Percentiles rank a stretch among this genome's conserved stretches.
Conservation (phyloP, 176 grass and related monocot species). For the Guadua angustifolia region DNA sequence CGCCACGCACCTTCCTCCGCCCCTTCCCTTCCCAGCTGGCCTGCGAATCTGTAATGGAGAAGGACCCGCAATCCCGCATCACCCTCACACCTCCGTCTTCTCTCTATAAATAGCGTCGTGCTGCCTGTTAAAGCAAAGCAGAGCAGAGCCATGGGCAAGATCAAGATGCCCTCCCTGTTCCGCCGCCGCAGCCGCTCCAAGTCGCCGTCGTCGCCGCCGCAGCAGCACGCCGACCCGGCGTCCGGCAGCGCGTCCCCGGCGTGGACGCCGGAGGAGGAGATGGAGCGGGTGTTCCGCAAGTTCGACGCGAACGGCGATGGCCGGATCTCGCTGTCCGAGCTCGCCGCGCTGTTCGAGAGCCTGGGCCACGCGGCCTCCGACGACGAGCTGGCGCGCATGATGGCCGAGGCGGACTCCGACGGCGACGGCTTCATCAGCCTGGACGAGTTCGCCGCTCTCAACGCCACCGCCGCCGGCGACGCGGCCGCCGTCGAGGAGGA, state of each 20-base stretch:
- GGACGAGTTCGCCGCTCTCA: constrained; percentile 75
- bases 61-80: not conserved
- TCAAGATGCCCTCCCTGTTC: constrained; percentile 79
- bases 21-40: not conserved
- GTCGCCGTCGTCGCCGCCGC: constrained; percentile 3
- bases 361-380: constrained; percentile 64
- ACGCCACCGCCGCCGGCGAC: constrained; percentile 47
- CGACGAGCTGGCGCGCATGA: constrained; percentile 88
- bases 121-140: not conserved
- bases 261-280: constrained; percentile 54
- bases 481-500: constrained; percentile 64
- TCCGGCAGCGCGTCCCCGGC: not conserved
- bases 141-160: constrained; percentile 69
- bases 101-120: not conserved
- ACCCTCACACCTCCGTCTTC: accelerated
- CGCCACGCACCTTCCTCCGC: not conserved
- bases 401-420: constrained; percentile 81
- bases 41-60: not conserved
- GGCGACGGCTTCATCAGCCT: constrained; percentile 93
- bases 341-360: constrained; percentile 69
- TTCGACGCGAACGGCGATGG: constrained; percentile 97
- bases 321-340: constrained; percentile 76
- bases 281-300: constrained; percentile 80
- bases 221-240: not conserved
- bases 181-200: constrained; percentile 59